A percentile compares a stretch with the other conserved stretches of the same genome.
These are phyloP conservation scores for Nicotiana attenuata DNA, from an alignment of 257 asterid species.

Conservation along the genomic window DNA sequence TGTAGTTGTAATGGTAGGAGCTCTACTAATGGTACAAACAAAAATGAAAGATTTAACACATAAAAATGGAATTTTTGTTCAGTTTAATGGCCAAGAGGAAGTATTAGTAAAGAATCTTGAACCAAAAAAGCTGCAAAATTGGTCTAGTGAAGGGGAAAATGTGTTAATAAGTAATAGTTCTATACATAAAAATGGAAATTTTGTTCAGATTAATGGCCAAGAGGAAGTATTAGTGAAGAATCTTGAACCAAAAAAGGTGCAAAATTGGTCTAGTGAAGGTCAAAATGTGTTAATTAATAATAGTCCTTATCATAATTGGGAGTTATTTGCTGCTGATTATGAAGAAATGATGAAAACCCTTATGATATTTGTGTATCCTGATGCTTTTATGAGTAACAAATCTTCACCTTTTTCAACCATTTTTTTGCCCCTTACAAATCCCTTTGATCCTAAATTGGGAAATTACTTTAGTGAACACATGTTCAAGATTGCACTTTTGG, in stretches of 20 bases:
- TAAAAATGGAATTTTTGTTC: background rate
- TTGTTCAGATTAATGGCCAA: background rate
- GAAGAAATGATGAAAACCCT: constrained; percentile 45
- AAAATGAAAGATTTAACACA: background rate
- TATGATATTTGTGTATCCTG: constrained; percentile 56
- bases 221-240: background rate
- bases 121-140: too few relatives aligned
- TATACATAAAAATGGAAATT: too few relatives aligned
- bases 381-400: constrained; percentile 22
- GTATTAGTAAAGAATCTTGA: background rate
- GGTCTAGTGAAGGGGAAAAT: too few relatives aligned
- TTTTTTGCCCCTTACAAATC: constrained; percentile 53
- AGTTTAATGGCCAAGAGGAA: background rate
- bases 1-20: constrained; percentile 2
- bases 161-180: background rate
- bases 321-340: constrained; percentile 46
- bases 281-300: background rate
- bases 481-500: constrained; percentile 64
- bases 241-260: background rate
- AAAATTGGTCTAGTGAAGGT: background rate
- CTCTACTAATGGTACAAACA: background rate
- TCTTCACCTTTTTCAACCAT: constrained; percentile 37
- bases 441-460: constrained; percentile 52
- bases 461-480: constrained; percentile 81
- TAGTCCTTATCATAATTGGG: constrained; percentile 67